phyloP scores from a whole-genome alignment of 2,329 filamentous ascomycete genomes.

The Epichloe coenophiala region DNA sequence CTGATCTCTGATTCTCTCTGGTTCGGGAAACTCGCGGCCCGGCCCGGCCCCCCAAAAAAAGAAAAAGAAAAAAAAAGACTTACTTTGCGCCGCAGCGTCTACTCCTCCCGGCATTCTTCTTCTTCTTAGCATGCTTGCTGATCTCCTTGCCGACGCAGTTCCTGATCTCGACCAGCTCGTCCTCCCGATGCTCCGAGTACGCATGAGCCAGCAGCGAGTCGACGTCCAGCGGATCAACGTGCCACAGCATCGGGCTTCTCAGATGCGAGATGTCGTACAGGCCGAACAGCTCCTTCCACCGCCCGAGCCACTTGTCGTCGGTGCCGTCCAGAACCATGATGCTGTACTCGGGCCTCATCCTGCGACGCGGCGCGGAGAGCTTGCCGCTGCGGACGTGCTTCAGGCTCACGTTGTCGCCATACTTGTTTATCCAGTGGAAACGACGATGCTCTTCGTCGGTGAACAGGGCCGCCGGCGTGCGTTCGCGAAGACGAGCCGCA shows the following conservation, averaged over 20 bases:
- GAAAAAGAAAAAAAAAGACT: conserved; percentile 7
- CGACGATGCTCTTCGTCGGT: conserved; percentile 71
- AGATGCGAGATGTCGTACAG: conserved; percentile 58
- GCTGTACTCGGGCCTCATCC: conserved; percentile 16
- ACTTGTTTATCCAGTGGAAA: conserved; percentile 64
- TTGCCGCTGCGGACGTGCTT: conserved; percentile 29
- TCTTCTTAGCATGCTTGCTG: conserved; percentile 68
- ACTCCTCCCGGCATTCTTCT: conserved; percentile 29
- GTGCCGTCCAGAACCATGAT: conserved; percentile 56
- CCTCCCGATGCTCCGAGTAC: conserved; percentile 43
- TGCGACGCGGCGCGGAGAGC: conserved; percentile 7
- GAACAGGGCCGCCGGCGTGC: conserved; percentile 64
- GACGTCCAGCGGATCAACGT: conserved; percentile 61
- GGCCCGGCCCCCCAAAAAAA: too few species aligned
- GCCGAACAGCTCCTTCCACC: conserved; percentile 58
- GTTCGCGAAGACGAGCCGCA: conserved; percentile 57
- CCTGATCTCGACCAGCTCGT: conserved; percentile 54
- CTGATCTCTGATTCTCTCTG: neutral
- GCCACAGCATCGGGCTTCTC: conserved; percentile 72
- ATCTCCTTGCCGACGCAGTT: conserved; percentile 68
- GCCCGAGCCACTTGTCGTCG: conserved; percentile 50
- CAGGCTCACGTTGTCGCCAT: conserved; percentile 45
- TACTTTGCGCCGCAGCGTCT: conserved; percentile 28
- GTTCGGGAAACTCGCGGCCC: neutral
- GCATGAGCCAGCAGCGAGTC: conserved; percentile 61